These are phyloP conservation scores for Diphasiastrum complanatum DNA, from an alignment of 83 land plant species.

Conservation along the genomic window DNA sequence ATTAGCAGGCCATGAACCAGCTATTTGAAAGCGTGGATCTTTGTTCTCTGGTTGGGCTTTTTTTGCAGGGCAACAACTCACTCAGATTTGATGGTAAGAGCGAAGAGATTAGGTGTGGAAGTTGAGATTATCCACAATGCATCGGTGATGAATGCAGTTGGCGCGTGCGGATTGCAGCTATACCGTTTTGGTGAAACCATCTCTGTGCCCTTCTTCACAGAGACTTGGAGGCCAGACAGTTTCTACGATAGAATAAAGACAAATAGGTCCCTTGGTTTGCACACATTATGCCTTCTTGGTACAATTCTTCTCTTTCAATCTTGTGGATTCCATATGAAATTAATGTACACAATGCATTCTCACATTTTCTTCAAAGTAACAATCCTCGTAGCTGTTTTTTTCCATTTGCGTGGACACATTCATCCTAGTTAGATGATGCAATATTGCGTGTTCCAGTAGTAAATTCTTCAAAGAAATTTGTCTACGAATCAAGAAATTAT, in stretches of 20 bases:
- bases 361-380: background rate
- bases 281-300: slow-evolving; percentile 95
- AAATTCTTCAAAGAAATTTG: no score
- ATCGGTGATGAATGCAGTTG: slow-evolving; percentile 95
- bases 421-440: no score
- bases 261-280: slow-evolving; percentile 69
- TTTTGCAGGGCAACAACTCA: slow-evolving; percentile 89
- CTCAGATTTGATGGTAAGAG: slow-evolving; percentile 86
- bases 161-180: slow-evolving; percentile 92
- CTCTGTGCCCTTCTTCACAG: slow-evolving; percentile 97
- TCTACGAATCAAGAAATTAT: no score
- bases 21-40: background rate
- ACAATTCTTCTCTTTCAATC: slow-evolving; percentile 3
- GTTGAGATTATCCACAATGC: slow-evolving; percentile 94
- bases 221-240: slow-evolving; percentile 94
- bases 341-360: background rate
- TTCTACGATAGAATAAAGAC: slow-evolving; percentile 85
- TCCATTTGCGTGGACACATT: no score
- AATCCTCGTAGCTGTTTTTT: background rate
- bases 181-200: slow-evolving; percentile 97
- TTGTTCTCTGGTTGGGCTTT: background rate
- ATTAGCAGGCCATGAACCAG: background rate
- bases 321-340: background rate
- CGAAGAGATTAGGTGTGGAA: slow-evolving; percentile 66
- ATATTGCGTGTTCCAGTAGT: no score